Evolutionary conservation across 352 stramenopile genomes (phyloP), one percentile per base, ranked within the genome.

Genomic region (Phytophthora pseudosyringae): DNA sequence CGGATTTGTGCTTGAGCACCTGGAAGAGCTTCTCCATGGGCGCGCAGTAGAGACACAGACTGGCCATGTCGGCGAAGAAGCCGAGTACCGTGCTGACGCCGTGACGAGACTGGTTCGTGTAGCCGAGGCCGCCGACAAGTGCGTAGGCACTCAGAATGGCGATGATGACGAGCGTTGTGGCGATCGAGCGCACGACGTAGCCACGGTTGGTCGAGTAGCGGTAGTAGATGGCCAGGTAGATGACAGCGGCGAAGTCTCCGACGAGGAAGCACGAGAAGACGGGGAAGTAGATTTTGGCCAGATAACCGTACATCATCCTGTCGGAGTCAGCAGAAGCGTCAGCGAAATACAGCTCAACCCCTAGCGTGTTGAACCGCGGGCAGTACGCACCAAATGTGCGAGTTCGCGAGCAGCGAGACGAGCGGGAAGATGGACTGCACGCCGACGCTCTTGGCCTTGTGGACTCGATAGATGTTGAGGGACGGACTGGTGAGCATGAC

Each of bases 141-240:
- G 61, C 64, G 63, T 85, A 88, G 29, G 49, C 31, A 13, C 64
- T 78, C 46, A 80, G 36, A 4, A 76, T 40, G 26, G 61, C 16
- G 29, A 80, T 41, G 13, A 65, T 65, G 4, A 45, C 33, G 33
- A 64, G 13, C 6, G 64, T 53, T 21, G 68, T 65, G 0, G 31
- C 54, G 15, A 81, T 59, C 5, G 74, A 64, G 0, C 59, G 66
- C 9, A 67, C 36, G 26, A 82, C 69, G 36, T 57, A 63, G 5
- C 46, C n/a, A 8, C 61, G 67, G n/a, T 78, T 71, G 12, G 68
- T 47, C 12, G 72, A 75, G 63, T 76, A 82, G 18, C 58, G 71
- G 26, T 82, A 86, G 64, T 86, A 89, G 11, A 86, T 71, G 1
- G 61, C 29, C n/a, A 89, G 54, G 64, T 86, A 90, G 25, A 81